A percentile compares a stretch with the other conserved stretches of the same genome.
These are phyloP conservation scores for Cephaloascus fragrans DNA, from an alignment of 805 yeast species.

Conservation along the genomic window DNA sequence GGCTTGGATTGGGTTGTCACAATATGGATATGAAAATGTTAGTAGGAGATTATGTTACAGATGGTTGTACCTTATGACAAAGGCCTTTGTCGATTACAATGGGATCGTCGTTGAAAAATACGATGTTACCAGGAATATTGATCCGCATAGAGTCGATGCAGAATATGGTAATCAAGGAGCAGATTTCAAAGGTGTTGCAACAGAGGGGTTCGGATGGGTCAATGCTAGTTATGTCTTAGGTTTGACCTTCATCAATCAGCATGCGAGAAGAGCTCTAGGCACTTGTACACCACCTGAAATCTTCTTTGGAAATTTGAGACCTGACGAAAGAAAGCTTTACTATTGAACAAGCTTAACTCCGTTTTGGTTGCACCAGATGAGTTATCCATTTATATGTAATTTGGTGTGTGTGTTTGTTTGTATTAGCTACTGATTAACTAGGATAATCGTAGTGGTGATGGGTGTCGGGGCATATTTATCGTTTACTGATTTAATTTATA, in stretches of 20 bases:
- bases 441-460: too few species aligned
- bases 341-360: not conserved
- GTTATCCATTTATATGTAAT: too few species aligned
- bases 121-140: slow-evolving; percentile 73
- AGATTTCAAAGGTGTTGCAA: slow-evolving; percentile 85
- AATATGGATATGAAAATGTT: slow-evolving; percentile 58
- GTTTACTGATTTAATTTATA: too few species aligned
- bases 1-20: slow-evolving; percentile 79
- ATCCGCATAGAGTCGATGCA: slow-evolving; percentile 88
- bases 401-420: too few species aligned
- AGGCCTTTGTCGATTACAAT: slow-evolving; percentile 83
- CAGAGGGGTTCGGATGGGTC: slow-evolving; percentile 98
- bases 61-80: slow-evolving; percentile 86
- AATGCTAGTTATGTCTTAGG: slow-evolving; percentile 80
- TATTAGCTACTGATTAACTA: too few species aligned
- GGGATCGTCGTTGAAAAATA: slow-evolving; percentile 96
- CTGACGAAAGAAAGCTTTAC: slow-evolving; percentile 22
- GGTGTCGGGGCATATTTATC: too few species aligned
- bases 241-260: slow-evolving; percentile 50
- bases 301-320: slow-evolving; percentile 40
- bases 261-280: slow-evolving; percentile 70
- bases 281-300: slow-evolving; percentile 65
- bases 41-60: slow-evolving; percentile 70
- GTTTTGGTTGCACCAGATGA: too few species aligned
- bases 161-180: slow-evolving; percentile 97